Evolutionary conservation across 2,329 filamentous ascomycete genomes (phyloP), one percentile per base, ranked within the genome.

Genomic region (Fusarium nygamai): DNA sequence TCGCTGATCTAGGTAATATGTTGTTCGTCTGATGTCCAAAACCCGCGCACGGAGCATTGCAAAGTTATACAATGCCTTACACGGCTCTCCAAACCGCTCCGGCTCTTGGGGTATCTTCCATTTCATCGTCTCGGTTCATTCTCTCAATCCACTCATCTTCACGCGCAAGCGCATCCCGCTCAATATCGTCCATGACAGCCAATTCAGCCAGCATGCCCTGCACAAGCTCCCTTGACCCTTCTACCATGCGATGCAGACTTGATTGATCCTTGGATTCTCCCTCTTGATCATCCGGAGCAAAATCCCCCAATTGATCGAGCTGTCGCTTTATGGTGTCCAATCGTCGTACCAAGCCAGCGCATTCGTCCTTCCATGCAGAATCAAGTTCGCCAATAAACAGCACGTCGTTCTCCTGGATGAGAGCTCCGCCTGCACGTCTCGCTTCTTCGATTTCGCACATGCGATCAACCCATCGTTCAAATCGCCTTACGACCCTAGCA

Each of bases 171-270:
- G 89, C 87, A 74, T 90, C 89, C 53, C 82, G 83, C 81, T 92
- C 90, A 64, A 93, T 88, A 76, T 87, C 85, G 63, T 85, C 85
- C 91, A 93, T 93, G 67, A 87, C 69, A n/a, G 81, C 80, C 71
- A 93, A 82, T 83, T 93, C 91, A n/a, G 83, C 84, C 50, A 91
- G 80, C 90, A 92, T 92, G 41, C 86, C 88, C 54, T 83, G 78
- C 19, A 92, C 85, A 50, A 93, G 80, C 22, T 76, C 78, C 29
- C 84, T 80, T 63, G 86, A 89, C 6, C 84, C 85, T 12, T 79
- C 80, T 44, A 92, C 78, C 73, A 90, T 85, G 34, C 82, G 80
- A 29, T 78, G 82, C 62, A 92, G 77, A 67, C 85, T 88, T 22
- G 80, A 63, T 44, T 78, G 34, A 64, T 79, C 71, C 19, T 58